phyloP scores from a whole-genome alignment of 2,329 filamentous ascomycete species.

The Lachnellula hyalina region DNA sequence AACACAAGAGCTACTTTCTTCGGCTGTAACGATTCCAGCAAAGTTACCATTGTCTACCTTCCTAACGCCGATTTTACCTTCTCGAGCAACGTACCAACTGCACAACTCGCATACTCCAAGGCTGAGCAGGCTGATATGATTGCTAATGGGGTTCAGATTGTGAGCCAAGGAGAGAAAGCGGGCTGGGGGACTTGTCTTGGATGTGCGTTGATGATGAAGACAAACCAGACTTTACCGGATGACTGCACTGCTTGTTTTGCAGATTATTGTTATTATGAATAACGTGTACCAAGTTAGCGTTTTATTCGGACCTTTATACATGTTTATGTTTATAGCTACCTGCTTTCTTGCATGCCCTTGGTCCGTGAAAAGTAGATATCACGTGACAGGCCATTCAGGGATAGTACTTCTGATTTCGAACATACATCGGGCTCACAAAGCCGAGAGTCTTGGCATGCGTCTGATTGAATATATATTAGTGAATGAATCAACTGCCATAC shows the following conservation, averaged over 20 bases:
- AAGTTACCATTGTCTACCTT: slow-evolving; percentile 29
- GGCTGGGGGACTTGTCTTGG: slow-evolving; percentile 38
- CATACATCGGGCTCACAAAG: no score
- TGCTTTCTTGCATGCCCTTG: no score
- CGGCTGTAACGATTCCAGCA: slow-evolving; percentile 34
- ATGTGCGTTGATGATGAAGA: slow-evolving; percentile 37
- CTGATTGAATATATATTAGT: no score
- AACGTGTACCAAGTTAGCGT: neutral
- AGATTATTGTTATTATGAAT: slow-evolving; percentile 34
- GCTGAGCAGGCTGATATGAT: slow-evolving; percentile 35
- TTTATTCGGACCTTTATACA: no score
- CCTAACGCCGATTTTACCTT: slow-evolving; percentile 39
- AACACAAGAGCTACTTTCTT: slow-evolving; percentile 35
- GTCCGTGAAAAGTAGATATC: no score
- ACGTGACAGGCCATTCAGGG: no score
- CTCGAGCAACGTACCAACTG: slow-evolving; percentile 28
- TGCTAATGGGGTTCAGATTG: slow-evolving; percentile 36
- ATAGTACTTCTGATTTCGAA: no score
- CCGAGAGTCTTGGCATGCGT: no score
- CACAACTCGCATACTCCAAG: slow-evolving; percentile 33
- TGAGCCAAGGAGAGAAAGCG: slow-evolving; percentile 29
- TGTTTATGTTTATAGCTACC: no score
- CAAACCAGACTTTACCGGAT: slow-evolving; percentile 28
- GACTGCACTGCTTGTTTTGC: slow-evolving; percentile 37
- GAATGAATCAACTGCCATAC: no score